phyloP scores from a whole-genome alignment of 495 filamentous ascomycete genomes.

The Letharia lupina region DNA sequence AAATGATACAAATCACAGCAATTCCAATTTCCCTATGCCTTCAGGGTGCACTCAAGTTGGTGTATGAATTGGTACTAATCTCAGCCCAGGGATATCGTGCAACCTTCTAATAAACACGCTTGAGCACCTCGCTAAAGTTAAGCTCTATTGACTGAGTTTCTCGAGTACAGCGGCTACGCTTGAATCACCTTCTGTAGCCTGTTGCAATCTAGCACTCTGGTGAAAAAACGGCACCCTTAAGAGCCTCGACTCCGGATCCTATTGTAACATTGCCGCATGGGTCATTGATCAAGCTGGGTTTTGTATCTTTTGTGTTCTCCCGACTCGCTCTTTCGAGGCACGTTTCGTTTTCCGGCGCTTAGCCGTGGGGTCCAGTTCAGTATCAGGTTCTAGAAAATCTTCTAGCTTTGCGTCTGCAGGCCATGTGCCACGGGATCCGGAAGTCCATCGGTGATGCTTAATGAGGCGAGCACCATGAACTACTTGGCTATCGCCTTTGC shows the following conservation, averaged over 20 bases:
- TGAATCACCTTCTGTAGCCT: not conserved
- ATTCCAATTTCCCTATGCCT: not conserved
- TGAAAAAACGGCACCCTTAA: not conserved
- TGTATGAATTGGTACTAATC: not conserved
- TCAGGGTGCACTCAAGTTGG: not conserved
- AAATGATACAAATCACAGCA: not conserved
- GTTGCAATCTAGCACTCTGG: not conserved
- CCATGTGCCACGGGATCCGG: conserved; percentile 18
- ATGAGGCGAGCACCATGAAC: conserved; percentile 22
- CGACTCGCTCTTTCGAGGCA: not conserved
- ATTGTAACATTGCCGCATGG: not conserved
- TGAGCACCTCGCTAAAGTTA: not conserved
- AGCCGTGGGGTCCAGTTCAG: conserved; percentile 2
- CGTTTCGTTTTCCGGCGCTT: conserved; percentile 14
- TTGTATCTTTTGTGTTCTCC: too few species aligned
- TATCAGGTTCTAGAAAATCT: not conserved
- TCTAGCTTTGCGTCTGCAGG: conserved; percentile 8
- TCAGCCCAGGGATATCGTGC: conserved; percentile 5
- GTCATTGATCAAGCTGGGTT: not conserved
- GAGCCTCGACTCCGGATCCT: not conserved
- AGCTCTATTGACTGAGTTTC: not conserved
- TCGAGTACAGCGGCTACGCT: not conserved
- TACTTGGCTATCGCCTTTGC: conserved; percentile 28
- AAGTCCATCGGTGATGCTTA: conserved; percentile 19
- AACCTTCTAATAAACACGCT: not conserved